These are phyloP conservation scores for Penicillium sp. DNA, from an alignment of 2,329 filamentous ascomycete genomes.

Conservation along the genomic window DNA sequence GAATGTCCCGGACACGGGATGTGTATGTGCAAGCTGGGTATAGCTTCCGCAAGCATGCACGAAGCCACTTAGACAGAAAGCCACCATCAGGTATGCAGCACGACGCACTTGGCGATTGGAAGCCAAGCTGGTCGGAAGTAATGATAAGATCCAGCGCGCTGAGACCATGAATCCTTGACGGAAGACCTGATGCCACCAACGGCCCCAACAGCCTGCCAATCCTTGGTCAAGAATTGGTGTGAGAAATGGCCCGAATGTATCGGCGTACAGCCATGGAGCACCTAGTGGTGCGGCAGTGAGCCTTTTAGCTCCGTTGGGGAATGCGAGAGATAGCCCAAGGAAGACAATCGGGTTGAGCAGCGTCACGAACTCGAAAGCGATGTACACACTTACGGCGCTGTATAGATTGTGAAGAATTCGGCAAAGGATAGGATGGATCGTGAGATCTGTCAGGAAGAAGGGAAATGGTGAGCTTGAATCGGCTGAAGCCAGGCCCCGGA, in stretches of 20 bases:
- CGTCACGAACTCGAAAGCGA: slow-evolving; percentile 62
- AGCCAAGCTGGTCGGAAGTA: slow-evolving; percentile 20
- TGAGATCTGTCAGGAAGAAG: slow-evolving; percentile 37
- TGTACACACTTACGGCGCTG: slow-evolving; percentile 57
- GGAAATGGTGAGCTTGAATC: slow-evolving; percentile 45
- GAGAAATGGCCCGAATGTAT: slow-evolving; percentile 54
- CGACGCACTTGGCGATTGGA: slow-evolving; percentile 21
- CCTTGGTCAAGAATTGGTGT: slow-evolving; percentile 57
- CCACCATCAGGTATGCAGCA: slow-evolving; percentile 27
- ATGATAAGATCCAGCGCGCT: slow-evolving; percentile 42
- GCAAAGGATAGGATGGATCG: slow-evolving; percentile 49
- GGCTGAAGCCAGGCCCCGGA: slow-evolving; percentile 57
- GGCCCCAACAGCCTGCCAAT: slow-evolving; percentile 77
- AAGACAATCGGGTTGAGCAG: slow-evolving; percentile 61
- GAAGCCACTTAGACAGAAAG: slow-evolving; percentile 38
- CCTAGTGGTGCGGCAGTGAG: slow-evolving; percentile 60
- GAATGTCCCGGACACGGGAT: slow-evolving; percentile 53
- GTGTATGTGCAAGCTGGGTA: slow-evolving; percentile 62
- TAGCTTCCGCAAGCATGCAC: slow-evolving; percentile 71
- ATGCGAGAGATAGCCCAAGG: slow-evolving; percentile 50
- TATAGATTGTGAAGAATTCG: slow-evolving; percentile 58
- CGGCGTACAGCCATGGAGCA: slow-evolving; percentile 61
- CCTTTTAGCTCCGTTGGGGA: slow-evolving; percentile 56
- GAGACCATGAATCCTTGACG: slow-evolving; percentile 55
- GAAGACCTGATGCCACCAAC: slow-evolving; percentile 90